Conservation (phyloP, 306 rosid species). For the Castanea sativa region DNA sequence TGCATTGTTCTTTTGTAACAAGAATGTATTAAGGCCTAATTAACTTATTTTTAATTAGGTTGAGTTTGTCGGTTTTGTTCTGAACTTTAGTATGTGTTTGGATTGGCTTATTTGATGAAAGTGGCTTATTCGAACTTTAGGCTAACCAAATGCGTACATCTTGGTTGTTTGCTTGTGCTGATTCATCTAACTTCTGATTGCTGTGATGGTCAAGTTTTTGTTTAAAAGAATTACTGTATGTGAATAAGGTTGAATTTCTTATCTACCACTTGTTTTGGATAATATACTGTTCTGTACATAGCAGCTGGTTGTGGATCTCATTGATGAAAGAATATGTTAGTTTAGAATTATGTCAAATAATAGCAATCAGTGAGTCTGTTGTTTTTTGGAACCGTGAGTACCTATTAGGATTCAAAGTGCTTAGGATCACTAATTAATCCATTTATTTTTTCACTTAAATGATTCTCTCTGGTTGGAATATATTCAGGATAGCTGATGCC, state of each 20-base stretch:
- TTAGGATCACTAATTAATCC: not conserved
- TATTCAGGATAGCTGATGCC: slow-evolving; percentile 88
- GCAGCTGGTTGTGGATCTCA: not conserved
- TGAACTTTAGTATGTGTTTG: not conserved
- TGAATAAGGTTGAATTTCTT: no score
- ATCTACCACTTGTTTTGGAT: not conserved
- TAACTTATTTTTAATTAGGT: not conserved
- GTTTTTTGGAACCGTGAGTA: not conserved
- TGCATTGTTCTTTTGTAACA: not conserved
- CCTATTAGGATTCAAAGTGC: slow-evolving; percentile 15
- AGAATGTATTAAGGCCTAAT: not conserved
- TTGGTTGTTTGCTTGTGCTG: not conserved
- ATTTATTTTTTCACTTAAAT: not conserved
- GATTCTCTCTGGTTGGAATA: slow-evolving; percentile 21
- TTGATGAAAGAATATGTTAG: not conserved
- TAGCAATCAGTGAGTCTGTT: not conserved
- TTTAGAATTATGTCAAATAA: not conserved
- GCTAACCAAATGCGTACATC: not conserved
- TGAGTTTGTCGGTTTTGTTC: not conserved
- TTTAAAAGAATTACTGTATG: no score
- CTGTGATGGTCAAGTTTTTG: not conserved
- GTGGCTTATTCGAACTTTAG: no score
- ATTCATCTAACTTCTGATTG: not conserved
- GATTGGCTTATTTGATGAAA: no score
- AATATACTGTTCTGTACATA: not conserved